Conservation (phyloP, 2,329 filamentous ascomycete genomes). For the Aspergillus puulaauensis region DNA sequence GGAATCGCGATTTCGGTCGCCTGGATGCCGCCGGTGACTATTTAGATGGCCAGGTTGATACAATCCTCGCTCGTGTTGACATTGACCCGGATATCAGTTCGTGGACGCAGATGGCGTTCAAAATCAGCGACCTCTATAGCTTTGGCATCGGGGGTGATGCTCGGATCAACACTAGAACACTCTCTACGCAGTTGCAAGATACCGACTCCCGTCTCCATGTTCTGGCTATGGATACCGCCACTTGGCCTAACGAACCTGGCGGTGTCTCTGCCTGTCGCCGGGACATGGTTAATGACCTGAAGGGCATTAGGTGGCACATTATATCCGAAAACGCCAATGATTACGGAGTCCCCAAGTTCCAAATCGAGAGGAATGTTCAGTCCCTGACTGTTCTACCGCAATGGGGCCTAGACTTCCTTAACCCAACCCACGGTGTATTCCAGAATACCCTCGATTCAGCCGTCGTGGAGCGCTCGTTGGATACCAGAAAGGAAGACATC, state of each 20-base stretch:
- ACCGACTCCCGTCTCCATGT: slow-evolving; percentile 52
- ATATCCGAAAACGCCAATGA: slow-evolving; percentile 56
- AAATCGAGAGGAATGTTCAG: slow-evolving; percentile 55
- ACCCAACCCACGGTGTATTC: slow-evolving; percentile 53
- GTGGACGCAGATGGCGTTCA: slow-evolving; percentile 52
- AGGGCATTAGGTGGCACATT: slow-evolving; percentile 54
- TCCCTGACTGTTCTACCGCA: slow-evolving; percentile 54
- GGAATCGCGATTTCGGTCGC: slow-evolving; percentile 41
- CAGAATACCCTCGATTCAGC: slow-evolving; percentile 53
- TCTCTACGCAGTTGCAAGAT: slow-evolving; percentile 30
- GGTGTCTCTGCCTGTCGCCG: slow-evolving; percentile 56
- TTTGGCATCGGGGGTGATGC: slow-evolving; percentile 54
- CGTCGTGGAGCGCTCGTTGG: slow-evolving; percentile 40
- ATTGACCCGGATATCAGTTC: slow-evolving; percentile 51
- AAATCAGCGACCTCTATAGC: slow-evolving; percentile 51
- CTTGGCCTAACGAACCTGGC: slow-evolving; percentile 53
- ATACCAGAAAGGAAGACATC: slow-evolving; percentile 47
- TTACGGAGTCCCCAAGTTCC: slow-evolving; percentile 54
- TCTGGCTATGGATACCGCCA: slow-evolving; percentile 52
- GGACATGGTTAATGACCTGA: slow-evolving; percentile 54
- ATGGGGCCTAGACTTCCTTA: slow-evolving; percentile 55
- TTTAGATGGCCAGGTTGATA: slow-evolving; percentile 46
- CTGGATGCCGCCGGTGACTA: slow-evolving; percentile 43
- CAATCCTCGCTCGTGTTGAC: slow-evolving; percentile 52
- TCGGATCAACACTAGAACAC: slow-evolving; percentile 48